Base-by-base conservation (phyloP, 2,329 filamentous ascomycete species). In the Malbranchea cinnamomea region DNA sequence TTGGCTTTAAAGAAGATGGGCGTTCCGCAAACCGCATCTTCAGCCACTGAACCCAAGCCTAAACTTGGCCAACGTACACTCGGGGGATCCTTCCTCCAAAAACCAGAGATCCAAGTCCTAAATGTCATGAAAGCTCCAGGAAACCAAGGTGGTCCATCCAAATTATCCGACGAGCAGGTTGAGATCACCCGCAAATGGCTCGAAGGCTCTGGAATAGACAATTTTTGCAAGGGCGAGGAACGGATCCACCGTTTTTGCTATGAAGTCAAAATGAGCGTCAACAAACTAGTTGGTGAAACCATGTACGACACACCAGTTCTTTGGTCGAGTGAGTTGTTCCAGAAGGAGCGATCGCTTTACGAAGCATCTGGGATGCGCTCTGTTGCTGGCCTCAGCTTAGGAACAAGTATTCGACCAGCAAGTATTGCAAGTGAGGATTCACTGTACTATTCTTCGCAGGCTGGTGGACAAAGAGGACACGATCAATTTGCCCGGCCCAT, bases 191-290 rank as follows among this genome's bases (percentile, higher is more conserved):
- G 69, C 12, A 71, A 74, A 33, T 98, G 87, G 83, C 63, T 95
- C 31, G 73, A 78, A 28, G 73, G 79, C 41, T 78, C 76, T 39
- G 74, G 74, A 9, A 77, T 95, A 18, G 83, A 91, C 50, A 93
- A 93, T 47, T 87, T 95, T 42, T 98, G 89, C 56, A 78, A 75
- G 42, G 89, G 87, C 4, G 89, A 98, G 50, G 89, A 98, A 55
- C 66, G 89, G 29, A 87, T 98, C 20, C 89, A 95, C 50, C 74
- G 85, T 7, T 89, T 98, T 52, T 89, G 78, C 48, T 79, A 84
- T 41, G 89, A 95, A 50, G 70, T 95, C 16, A 79, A 87, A 44
- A 78, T 73, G 37, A 92, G 83, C 46, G 77, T 93, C 39, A 78
- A 74, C 41, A 84, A 83, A 48, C 63, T 95, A 5, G 77, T 92